phyloP scores from a whole-genome alignment of 2,329 filamentous ascomycete genomes.

The Aulographum hederae region DNA sequence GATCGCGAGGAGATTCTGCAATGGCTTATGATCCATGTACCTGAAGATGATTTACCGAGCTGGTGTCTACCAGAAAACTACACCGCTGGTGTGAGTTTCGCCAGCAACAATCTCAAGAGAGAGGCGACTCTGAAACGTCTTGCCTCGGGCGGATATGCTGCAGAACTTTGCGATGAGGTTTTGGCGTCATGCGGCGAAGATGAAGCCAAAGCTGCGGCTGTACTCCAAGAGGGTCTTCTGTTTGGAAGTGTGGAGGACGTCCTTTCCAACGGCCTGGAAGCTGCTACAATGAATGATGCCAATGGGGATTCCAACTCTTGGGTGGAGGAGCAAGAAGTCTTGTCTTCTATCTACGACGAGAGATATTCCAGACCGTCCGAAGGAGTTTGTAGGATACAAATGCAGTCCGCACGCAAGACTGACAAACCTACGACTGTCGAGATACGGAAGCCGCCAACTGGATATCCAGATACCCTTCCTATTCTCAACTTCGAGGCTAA shows the following conservation, averaged over 20 bases:
- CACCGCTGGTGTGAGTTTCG: conserved; percentile 74
- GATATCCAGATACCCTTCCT: conserved; percentile 51
- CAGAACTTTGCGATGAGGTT: conserved; percentile 64
- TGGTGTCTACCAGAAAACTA: conserved; percentile 91
- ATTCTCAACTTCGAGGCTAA: conserved; percentile 49
- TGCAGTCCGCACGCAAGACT: too few relatives aligned
- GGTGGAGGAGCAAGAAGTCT: conserved; percentile 67
- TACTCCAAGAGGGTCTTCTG: conserved; percentile 55
- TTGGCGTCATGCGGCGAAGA: conserved; percentile 53
- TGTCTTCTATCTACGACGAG: conserved; percentile 75
- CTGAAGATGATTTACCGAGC: conserved; percentile 83
- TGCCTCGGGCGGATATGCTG: conserved; percentile 65
- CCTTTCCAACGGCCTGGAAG: conserved; percentile 8
- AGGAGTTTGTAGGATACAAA: too few relatives aligned
- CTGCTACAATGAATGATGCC: conserved; percentile 23
- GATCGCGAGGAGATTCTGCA: conserved; percentile 84
- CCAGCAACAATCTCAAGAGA: conserved; percentile 59
- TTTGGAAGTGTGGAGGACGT: conserved; percentile 15
- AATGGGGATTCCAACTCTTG: conserved; percentile 31
- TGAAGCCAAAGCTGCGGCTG: conserved; percentile 60
- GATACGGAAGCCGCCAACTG: conserved; percentile 15
- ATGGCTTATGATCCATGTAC: conserved; percentile 92
- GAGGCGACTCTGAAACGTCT: conserved; percentile 73
- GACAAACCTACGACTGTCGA: conserved; percentile 55
- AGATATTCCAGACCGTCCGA: conserved; percentile 47